These are phyloP conservation scores for Microbotryum scabiosae DNA, from an alignment of 1,284 basidiomycete genomes.

Conservation along the genomic window DNA sequence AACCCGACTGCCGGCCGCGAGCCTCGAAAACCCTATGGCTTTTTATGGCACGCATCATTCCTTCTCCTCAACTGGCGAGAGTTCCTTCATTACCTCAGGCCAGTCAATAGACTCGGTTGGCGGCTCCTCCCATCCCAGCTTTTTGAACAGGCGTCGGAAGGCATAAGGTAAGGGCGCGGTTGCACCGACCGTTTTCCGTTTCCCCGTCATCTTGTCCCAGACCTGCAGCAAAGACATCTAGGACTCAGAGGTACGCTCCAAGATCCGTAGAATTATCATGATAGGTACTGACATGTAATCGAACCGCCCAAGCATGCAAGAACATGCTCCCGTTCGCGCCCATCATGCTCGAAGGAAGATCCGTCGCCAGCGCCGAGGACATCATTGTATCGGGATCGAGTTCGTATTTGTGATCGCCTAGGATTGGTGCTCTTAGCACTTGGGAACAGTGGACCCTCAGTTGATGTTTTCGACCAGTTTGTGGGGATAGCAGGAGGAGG, in stretches of 20 bases:
- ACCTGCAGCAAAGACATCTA: neutral
- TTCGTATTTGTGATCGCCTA: conserved; percentile 27
- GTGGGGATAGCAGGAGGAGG: conserved; percentile 14
- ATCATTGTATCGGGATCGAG: conserved; percentile 4
- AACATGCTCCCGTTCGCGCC: conserved; percentile 6
- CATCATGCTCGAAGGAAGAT: too few species aligned
- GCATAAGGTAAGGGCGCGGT: neutral
- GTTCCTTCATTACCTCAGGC: too few species aligned
- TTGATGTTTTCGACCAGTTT: conserved; percentile 28
- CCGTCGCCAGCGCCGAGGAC: conserved; percentile 8
- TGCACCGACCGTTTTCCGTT: conserved; percentile 8
- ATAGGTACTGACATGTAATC: conserved; percentile 13
- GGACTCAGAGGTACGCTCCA: neutral
- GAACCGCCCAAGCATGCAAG: conserved; percentile 13
- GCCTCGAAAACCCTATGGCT: too few species aligned
- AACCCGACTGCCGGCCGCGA: too few species aligned
- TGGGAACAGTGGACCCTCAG: conserved; percentile 24
- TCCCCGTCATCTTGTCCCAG: conserved; percentile 12
- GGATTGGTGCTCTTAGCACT: conserved; percentile 22
- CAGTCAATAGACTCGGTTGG: too few species aligned
- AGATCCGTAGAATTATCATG: too few species aligned
- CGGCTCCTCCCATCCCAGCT: too few species aligned
- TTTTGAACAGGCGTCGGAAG: conserved; percentile 11
- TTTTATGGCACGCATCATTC: too few species aligned
- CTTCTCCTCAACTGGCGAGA: too few species aligned